These are phyloP conservation scores for Monosporascus sp. DNA, from an alignment of 2,329 filamentous ascomycete genomes.

Conservation along the genomic window DNA sequence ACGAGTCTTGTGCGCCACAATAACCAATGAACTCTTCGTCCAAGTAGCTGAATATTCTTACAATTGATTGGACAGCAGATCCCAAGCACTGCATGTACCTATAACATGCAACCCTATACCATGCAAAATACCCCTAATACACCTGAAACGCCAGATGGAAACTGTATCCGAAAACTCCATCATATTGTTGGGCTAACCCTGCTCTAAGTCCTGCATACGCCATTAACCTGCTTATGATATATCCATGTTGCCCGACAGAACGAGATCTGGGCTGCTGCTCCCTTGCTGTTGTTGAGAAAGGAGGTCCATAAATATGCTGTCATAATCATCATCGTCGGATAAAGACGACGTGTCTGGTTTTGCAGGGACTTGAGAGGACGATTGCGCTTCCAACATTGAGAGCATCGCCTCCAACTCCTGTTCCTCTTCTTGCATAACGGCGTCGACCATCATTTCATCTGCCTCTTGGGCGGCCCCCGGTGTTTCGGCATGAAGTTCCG, in stretches of 20 bases:
- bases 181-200: constrained; percentile 1
- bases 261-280: constrained; percentile 16
- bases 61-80: constrained; percentile 10
- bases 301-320: constrained; percentile 61
- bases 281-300: constrained; percentile 37
- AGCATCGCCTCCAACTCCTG: constrained; percentile 54
- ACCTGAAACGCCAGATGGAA: constrained; percentile 15
- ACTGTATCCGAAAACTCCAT: constrained; percentile 9
- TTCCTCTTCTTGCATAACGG: constrained; percentile 45
- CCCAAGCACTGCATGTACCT: constrained; percentile 10
- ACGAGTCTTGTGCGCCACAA: constrained; percentile 59
- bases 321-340: constrained; percentile 56
- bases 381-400: constrained; percentile 35
- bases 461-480: constrained; percentile 18
- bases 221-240: constrained; percentile 28
- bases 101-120: constrained; percentile 13
- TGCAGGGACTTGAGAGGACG: constrained; percentile 10
- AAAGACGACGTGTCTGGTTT: constrained; percentile 30
- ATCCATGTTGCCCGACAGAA: constrained; percentile 39
- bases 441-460: constrained; percentile 50
- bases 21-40: constrained; percentile 29
- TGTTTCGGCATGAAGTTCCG: constrained; percentile 25
- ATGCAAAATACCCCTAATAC: constrained; percentile 13
- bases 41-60: constrained; percentile 13
- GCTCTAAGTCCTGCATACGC: neutral